Conservation (phyloP, 768 basidiomycete genomes). For the Psilocybe cubensis region DNA sequence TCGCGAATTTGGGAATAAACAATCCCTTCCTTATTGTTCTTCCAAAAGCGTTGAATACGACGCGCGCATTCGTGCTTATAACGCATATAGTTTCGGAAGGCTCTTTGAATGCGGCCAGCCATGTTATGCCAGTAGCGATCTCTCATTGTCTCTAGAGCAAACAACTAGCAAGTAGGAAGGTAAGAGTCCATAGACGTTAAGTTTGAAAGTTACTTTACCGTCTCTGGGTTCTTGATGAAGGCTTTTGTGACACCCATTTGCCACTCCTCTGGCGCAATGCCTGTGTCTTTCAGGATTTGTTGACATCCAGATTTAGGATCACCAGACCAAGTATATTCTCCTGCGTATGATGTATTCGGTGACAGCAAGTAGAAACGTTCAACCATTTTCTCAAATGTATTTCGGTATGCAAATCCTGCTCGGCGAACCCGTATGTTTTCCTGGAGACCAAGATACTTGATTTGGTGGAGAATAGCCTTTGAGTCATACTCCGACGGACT, state of each 20-base stretch:
- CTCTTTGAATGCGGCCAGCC: conserved; percentile 95
- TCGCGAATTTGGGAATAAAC: conserved; percentile 91
- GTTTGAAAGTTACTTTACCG: conserved; percentile 51
- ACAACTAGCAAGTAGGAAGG: conserved; percentile 62
- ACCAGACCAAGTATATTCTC: conserved; percentile 97
- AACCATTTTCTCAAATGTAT: conserved; percentile 99
- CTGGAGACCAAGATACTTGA: conserved; percentile 98
- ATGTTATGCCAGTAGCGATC: conserved; percentile 99
- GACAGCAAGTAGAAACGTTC: conserved; percentile 97
- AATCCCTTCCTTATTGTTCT: conserved; percentile 93
- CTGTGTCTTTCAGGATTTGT: conserved; percentile 91
- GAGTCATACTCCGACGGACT: conserved; percentile 90
- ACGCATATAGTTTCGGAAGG: conserved; percentile 94
- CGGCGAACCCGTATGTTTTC: conserved; percentile 98
- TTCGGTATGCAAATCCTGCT: conserved; percentile 97
- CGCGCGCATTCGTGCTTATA: conserved; percentile 95
- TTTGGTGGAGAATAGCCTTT: conserved; percentile 96
- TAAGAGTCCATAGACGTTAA: background rate
- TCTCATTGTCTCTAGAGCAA: conserved; percentile 97
- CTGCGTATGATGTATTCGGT: conserved; percentile 94
- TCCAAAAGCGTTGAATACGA: conserved; percentile 98
- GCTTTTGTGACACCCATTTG: conserved; percentile 99
- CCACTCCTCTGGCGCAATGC: conserved; percentile 97
- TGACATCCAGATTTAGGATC: conserved; percentile 91
- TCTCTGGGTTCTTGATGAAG: conserved; percentile 99